Conservation (phyloP, 345 rosid genomes). For the Gossypium bickii region DNA sequence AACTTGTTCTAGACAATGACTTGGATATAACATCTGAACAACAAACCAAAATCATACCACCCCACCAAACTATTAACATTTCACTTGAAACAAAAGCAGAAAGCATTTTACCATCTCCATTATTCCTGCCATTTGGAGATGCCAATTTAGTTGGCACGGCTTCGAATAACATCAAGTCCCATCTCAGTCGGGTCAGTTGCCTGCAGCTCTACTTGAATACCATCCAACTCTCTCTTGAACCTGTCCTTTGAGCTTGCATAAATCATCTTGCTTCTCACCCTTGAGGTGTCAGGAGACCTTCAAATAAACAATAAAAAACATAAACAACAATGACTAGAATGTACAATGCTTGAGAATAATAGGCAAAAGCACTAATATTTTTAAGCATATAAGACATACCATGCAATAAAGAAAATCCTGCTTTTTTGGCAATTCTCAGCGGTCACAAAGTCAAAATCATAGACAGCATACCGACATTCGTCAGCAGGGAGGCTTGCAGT, state of each 20-base stretch:
- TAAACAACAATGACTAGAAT: background rate
- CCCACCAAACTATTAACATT: conserved; percentile 29
- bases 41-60: conserved; percentile 21
- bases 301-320: background rate
- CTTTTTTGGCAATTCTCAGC: conserved; percentile 60
- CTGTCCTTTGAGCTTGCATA: conserved; percentile 70
- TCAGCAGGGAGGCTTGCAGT: background rate
- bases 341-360: background rate
- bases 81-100: conserved; percentile 16
- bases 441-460: conserved; percentile 30
- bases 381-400: conserved; percentile 25
- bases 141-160: background rate
- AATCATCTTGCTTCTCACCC: conserved; percentile 67
- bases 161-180: conserved; percentile 53
- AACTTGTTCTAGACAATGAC: conserved; percentile 26
- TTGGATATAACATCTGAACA: conserved; percentile 26
- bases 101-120: background rate
- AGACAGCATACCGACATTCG: background rate
- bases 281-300: conserved; percentile 57
- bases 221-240: conserved; percentile 63
- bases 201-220: conserved; percentile 60
- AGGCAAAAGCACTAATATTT: background rate
- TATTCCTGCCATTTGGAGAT: background rate
- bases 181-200: conserved; percentile 68
- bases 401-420: conserved; percentile 59